phyloP scores from a whole-genome alignment of 768 basidiomycete genomes.

The Mycena albidolilacea region DNA sequence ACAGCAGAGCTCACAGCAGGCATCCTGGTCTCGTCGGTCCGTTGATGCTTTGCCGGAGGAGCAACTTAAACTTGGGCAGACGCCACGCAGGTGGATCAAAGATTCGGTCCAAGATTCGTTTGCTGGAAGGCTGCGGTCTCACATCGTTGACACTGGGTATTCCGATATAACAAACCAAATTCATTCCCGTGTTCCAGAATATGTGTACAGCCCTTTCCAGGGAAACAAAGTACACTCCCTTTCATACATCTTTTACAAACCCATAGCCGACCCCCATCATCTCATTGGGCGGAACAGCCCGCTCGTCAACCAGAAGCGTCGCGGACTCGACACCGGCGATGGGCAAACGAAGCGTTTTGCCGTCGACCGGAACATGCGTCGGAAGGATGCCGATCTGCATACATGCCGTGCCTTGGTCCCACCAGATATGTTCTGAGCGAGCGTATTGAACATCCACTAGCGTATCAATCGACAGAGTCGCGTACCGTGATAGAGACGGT shows the following conservation, averaged over 20 bases:
- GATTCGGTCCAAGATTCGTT: too few species aligned
- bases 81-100: too few species aligned
- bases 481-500: slow-evolving; percentile 48
- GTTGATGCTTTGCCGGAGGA: too few species aligned
- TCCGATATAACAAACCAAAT: too few species aligned
- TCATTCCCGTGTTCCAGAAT: neutral
- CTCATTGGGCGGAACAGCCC: slow-evolving; percentile 43
- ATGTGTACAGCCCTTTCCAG: neutral
- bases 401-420: slow-evolving; percentile 47
- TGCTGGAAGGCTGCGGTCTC: too few species aligned
- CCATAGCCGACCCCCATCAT: slow-evolving; percentile 46
- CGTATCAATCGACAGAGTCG: neutral
- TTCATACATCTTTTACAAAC: slow-evolving; percentile 26
- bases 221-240: neutral
- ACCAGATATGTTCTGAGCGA: slow-evolving; percentile 48
- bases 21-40: too few species aligned
- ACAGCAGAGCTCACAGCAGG: too few species aligned
- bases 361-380: slow-evolving; percentile 40
- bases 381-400: slow-evolving; percentile 44
- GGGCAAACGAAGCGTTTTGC: slow-evolving; percentile 45
- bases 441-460: neutral
- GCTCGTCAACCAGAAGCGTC: slow-evolving; percentile 44
- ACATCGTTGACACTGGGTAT: too few species aligned
- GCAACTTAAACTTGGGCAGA: too few species aligned
- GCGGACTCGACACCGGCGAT: slow-evolving; percentile 46